phyloP scores from a whole-genome alignment of 352 stramenopile species.

The Saprolegnia parasitica region DNA sequence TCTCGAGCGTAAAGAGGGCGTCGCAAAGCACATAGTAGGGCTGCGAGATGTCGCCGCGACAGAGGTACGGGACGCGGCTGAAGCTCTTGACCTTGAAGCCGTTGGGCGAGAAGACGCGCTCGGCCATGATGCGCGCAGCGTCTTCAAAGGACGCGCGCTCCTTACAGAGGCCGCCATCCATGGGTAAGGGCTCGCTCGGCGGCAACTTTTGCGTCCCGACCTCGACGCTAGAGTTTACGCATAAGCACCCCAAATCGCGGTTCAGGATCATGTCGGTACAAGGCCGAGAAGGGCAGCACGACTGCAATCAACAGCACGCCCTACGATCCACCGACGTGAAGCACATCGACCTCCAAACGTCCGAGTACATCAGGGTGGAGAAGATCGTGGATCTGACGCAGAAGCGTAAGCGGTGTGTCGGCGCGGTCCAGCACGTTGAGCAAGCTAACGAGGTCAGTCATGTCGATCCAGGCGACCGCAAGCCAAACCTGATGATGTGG shows the following conservation, averaged over 20 bases:
- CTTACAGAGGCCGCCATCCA: constrained; percentile 55
- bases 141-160: constrained; percentile 65
- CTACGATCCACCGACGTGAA: constrained; percentile 27
- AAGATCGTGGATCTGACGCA: constrained; percentile 66
- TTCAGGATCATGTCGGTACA: too few relatives aligned
- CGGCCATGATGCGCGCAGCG: constrained; percentile 50
- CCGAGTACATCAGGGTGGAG: constrained; percentile 52
- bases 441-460: constrained; percentile 37
- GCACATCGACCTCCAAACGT: neutral
- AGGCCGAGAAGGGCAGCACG: constrained; percentile 73
- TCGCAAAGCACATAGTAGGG: constrained; percentile 84
- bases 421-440: constrained; percentile 80
- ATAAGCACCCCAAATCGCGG: too few relatives aligned
- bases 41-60: constrained; percentile 65
- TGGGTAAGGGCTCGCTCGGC: constrained; percentile 59
- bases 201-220: constrained; percentile 56
- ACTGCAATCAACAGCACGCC: constrained; percentile 73
- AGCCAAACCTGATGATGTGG: constrained; percentile 69
- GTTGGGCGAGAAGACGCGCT: constrained; percentile 39
- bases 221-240: constrained; percentile 39
- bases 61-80: constrained; percentile 79
- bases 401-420: constrained; percentile 75
- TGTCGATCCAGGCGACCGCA: neutral
- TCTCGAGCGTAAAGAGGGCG: constrained; percentile 75
- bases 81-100: constrained; percentile 78